Evolutionary conservation across 2,329 filamentous ascomycete genomes (phyloP), one percentile per base, ranked within the genome.

Genomic region (Harringtonia lauricola): DNA sequence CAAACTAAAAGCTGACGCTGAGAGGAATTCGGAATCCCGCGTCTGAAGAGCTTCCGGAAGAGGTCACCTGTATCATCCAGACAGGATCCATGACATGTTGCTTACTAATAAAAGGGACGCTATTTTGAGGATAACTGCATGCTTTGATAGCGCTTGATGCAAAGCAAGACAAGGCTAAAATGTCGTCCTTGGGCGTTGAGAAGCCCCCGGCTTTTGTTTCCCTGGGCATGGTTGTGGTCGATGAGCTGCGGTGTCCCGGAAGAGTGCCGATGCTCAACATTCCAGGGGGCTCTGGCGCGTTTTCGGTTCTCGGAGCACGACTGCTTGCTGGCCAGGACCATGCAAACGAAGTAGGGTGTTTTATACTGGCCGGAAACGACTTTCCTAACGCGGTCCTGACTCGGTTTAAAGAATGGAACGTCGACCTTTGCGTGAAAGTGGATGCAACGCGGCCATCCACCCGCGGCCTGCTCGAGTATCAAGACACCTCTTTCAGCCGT

Each of bases 181-280:
- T 26, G 24, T 6, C 24, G 7, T 7, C 7, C 24, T 10, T 10
- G 6, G 24, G 24, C 24, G 24, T 10, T 10, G 24, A 26, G 24
- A 10, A 17, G 10, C 8, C 26, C 26, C 36, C 38, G 8, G 13
- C 18, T 4, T 44, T 44, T 40, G 42, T 40, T 2, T 44, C 42
- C 4, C 17, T 44, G 30, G 42, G 42, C 6, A 44, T 44, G 42
- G 42, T 44, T 30, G 36, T 44, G 2, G 30, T 44, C 8, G 42
- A 44, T 22, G 42, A 44, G 37, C 30, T 44, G 6, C 42, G 37
- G 2, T n/a, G 17, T 2, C 42, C 42, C 12, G 42, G 37, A 12
- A 14, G 21, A 4, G 8, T n/a, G 3, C 37, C 42, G 5, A 21
- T 41, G 7, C 14, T 24, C 1, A 22, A 42, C 35, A 26, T 37